Conservation (phyloP, 768 basidiomycete genomes). For the Boletus huronensis region DNA sequence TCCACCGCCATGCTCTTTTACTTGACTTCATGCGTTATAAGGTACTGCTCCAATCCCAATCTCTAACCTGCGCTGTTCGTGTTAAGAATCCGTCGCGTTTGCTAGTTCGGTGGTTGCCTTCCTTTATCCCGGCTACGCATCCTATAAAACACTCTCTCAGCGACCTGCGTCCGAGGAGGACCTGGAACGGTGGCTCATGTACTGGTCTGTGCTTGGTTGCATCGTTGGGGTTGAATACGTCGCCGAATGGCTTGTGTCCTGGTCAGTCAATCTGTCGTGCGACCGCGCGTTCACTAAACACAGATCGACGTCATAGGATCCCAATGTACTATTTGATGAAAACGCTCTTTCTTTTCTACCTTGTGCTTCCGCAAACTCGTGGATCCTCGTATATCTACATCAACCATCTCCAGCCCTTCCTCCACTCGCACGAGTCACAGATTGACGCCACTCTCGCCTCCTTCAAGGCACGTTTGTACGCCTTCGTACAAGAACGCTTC, state of each 20-base stretch:
- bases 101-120: constrained; percentile 70
- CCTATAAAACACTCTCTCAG: constrained; percentile 90
- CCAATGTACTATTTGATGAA: constrained; percentile 86
- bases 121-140: constrained; percentile 91
- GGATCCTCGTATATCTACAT: constrained; percentile 86
- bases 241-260: constrained; percentile 83
- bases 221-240: constrained; percentile 79
- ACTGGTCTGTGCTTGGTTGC: constrained; percentile 88
- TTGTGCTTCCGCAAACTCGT: constrained; percentile 85
- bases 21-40: constrained; percentile 39
- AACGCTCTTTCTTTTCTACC: constrained; percentile 81
- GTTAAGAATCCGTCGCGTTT: background rate
- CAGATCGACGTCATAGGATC: constrained; percentile 51
- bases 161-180: constrained; percentile 83
- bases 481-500: constrained; percentile 61
- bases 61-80: constrained; percentile 27
- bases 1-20: constrained; percentile 38
- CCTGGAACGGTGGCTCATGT: constrained; percentile 94
- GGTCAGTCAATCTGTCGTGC: constrained; percentile 47
- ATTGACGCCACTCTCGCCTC: constrained; percentile 80
- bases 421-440: constrained; percentile 75
- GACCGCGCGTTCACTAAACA: constrained; percentile 7
- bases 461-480: constrained; percentile 54
- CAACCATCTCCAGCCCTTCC: constrained; percentile 76
- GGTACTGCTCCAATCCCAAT: constrained; percentile 23